phyloP scores from a whole-genome alignment of 1,284 basidiomycete species.

The Marasmius sp. region DNA sequence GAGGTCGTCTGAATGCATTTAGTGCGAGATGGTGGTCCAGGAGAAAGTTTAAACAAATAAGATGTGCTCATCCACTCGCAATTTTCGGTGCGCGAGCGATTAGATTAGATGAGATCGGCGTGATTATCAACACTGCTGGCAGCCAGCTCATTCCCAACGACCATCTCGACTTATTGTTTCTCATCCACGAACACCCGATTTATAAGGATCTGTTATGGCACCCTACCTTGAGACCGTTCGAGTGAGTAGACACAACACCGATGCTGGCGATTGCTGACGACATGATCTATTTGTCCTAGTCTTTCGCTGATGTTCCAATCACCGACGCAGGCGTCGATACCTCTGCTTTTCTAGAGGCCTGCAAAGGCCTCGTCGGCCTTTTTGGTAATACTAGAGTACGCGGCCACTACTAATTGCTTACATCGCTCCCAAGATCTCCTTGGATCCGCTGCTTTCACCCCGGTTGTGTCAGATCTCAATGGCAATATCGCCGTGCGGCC shows the following conservation, averaged over 20 bases:
- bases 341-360: slow-evolving; percentile 84
- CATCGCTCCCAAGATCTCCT: slow-evolving; percentile 72
- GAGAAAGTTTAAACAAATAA: slow-evolving; percentile 7
- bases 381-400: slow-evolving; percentile 68
- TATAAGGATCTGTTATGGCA: slow-evolving; percentile 51
- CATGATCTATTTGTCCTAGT: slow-evolving; percentile 46
- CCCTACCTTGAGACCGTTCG: slow-evolving; percentile 87
- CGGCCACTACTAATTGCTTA: not conserved
- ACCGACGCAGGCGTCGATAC: slow-evolving; percentile 91
- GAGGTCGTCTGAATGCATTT: slow-evolving; percentile 21
- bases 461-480: slow-evolving; percentile 87
- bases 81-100: slow-evolving; percentile 4
- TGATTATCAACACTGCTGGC: not conserved
- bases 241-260: slow-evolving; percentile 42
- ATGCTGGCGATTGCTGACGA: slow-evolving; percentile 1
- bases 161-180: slow-evolving; percentile 4
- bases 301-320: slow-evolving; percentile 87
- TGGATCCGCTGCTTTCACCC: slow-evolving; percentile 81
- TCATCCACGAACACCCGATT: slow-evolving; percentile 3
- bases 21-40: not conserved
- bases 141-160: slow-evolving; percentile 2
- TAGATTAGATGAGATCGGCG: slow-evolving; percentile 27
- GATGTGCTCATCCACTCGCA: not conserved
- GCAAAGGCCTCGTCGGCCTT: slow-evolving; percentile 86
- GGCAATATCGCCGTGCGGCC: slow-evolving; percentile 86